phyloP scores from a whole-genome alignment of 371 early-diverging fungal species.

The Rhizopus stolonifer region DNA sequence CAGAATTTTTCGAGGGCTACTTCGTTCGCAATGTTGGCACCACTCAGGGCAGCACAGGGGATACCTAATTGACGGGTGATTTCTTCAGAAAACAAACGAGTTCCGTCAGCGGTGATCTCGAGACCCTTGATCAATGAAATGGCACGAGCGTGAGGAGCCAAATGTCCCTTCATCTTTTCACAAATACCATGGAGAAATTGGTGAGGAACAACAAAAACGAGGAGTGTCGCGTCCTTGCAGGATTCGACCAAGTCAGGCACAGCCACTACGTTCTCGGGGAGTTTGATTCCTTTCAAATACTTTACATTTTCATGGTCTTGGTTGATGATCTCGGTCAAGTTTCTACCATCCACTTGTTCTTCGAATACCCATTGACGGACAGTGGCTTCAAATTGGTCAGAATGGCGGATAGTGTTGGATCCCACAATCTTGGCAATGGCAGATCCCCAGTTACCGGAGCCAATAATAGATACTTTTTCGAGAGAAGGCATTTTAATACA shows the following conservation, averaged over 20 bases:
- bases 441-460: conserved; percentile 97
- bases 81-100: conserved; percentile 81
- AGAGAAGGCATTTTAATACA: conserved; percentile 12
- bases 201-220: conserved; percentile 96
- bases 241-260: conserved; percentile 74
- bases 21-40: conserved; percentile 98
- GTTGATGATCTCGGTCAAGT: conserved; percentile 97
- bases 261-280: conserved; percentile 91
- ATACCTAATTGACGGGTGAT: conserved; percentile 77
- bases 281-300: conserved; percentile 84
- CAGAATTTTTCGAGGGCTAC: conserved; percentile 93
- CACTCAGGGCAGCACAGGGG: conserved; percentile 84
- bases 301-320: conserved; percentile 92
- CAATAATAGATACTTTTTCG: conserved; percentile 87
- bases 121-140: conserved; percentile 94
- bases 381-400: conserved; percentile 71
- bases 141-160: conserved; percentile 65
- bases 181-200: conserved; percentile 84
- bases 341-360: conserved; percentile 80
- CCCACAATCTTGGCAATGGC: conserved; percentile 95
- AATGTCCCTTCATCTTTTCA: conserved; percentile 71
- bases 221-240: conserved; percentile 75
- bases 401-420: conserved; percentile 68
- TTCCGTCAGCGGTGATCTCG: conserved; percentile 64
- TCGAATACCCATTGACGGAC: conserved; percentile 98